These are phyloP conservation scores for Aspergillus pseudoterreus DNA, from an alignment of 2,329 filamentous ascomycete genomes.

Conservation along the genomic window DNA sequence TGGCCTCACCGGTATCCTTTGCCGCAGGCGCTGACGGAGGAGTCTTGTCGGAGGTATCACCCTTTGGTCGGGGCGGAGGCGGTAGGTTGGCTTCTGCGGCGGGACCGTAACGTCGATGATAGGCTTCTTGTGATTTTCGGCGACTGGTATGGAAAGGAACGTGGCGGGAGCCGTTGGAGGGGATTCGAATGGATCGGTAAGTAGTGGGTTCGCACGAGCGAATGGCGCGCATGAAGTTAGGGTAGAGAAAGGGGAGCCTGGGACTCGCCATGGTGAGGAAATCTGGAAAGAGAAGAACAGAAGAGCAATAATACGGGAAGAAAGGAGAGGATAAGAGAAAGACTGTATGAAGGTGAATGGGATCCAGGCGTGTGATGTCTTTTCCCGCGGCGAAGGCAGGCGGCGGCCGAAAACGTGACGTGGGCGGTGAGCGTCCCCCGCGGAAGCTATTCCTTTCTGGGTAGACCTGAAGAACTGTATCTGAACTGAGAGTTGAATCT, in stretches of 20 bases:
- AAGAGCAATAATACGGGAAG: slow-evolving; percentile 3
- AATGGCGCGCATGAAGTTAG: slow-evolving; percentile 59
- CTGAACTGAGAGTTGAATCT: too few relatives aligned
- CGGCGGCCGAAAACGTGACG: slow-evolving; percentile 21
- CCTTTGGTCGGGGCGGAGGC: slow-evolving; percentile 32
- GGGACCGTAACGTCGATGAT: slow-evolving; percentile 45
- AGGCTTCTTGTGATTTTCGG: slow-evolving; percentile 34
- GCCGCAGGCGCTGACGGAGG: slow-evolving; percentile 9
- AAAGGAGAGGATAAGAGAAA: slow-evolving; percentile 1
- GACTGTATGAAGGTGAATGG: background rate
- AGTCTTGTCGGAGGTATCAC: slow-evolving; percentile 15
- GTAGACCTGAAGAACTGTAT: too few relatives aligned
- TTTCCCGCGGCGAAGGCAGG: slow-evolving; percentile 25
- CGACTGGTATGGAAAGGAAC: slow-evolving; percentile 36
- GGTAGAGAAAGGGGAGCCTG: slow-evolving; percentile 66
- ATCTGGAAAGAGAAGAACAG: slow-evolving; percentile 7
- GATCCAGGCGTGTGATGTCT: background rate
- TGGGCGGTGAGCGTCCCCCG: slow-evolving; percentile 22
- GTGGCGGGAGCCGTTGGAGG: slow-evolving; percentile 23
- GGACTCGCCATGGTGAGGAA: slow-evolving; percentile 54
- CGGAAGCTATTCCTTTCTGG: slow-evolving; percentile 6
- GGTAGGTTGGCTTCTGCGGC: slow-evolving; percentile 41
- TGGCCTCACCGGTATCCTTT: slow-evolving; percentile 8
- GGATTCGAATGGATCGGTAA: slow-evolving; percentile 41
- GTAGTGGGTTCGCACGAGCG: slow-evolving; percentile 47